Evolutionary conservation across 768 basidiomycete species (phyloP).

Genomic region (Ramaria sp.): DNA sequence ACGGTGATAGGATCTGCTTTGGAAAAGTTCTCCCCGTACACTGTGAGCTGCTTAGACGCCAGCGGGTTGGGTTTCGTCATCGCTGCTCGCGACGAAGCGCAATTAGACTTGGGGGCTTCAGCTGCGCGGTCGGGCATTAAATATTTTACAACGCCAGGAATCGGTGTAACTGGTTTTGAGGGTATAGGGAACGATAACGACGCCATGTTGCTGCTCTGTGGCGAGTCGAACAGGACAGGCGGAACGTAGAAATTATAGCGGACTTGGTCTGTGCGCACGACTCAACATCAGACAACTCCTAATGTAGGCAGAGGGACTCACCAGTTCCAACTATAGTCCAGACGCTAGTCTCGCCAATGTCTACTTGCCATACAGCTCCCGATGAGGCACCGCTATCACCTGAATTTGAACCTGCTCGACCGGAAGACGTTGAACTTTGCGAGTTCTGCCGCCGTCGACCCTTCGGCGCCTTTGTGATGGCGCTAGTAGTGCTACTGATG

Average conservation of each 20-base stretch:
- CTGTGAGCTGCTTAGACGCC: conserved; percentile 68
- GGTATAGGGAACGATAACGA: conserved; percentile 70
- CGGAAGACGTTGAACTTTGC: conserved; percentile 48
- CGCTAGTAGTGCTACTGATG: conserved; percentile 57
- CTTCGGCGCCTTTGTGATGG: conserved; percentile 29
- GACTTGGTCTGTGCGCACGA: conserved; percentile 54
- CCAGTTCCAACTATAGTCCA: conserved; percentile 93
- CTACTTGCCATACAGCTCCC: conserved; percentile 78
- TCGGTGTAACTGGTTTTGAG: conserved; percentile 74
- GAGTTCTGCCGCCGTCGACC: conserved; percentile 67
- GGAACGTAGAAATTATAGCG: conserved; percentile 93
- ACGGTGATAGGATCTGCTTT: conserved; percentile 73
- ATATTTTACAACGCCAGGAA: conserved; percentile 84
- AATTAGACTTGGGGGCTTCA: conserved; percentile 68
- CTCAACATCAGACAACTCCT: background rate
- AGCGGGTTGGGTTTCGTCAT: conserved; percentile 72
- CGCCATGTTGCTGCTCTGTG: conserved; percentile 23
- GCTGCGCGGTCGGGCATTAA: conserved; percentile 82
- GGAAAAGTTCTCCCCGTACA: conserved; percentile 84
- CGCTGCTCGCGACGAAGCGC: conserved; percentile 52
- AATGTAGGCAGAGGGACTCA: conserved; percentile 23
- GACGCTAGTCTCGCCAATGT: conserved; percentile 87
- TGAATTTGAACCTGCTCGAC: conserved; percentile 54
- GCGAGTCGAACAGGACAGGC: conserved; percentile 69
- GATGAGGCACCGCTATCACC: conserved; percentile 56